phyloP scores from a whole-genome alignment of 164 flowering plant species.

The grape (Vitis vinifera) region ASM3070453v1 NC_081815.1:5203501-5204000 shows the following conservation, averaged over 20 bases:
- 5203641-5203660: not conserved
- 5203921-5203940: not conserved
- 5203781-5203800: no score
- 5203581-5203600: not conserved
- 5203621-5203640: not conserved
- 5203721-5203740: not conserved
- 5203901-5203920: no score
- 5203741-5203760: not conserved
- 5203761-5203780: no score
- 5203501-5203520: not conserved
- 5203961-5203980: not conserved
- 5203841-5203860: no score
- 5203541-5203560: not conserved
- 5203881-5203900: no score
- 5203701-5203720: not conserved
- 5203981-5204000: not conserved
- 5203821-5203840: no score
- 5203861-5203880: no score
- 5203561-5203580: not conserved
- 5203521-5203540: not conserved
- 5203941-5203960: not conserved
- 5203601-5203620: not conserved
- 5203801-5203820: no score
- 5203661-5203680: not conserved
- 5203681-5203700: not conserved